Evolutionary conservation across 176 grass and related monocot species (phyloP), one percentile per base, ranked within the genome.

Genomic region (bread wheat (Triticum aestivum)): DNA sequence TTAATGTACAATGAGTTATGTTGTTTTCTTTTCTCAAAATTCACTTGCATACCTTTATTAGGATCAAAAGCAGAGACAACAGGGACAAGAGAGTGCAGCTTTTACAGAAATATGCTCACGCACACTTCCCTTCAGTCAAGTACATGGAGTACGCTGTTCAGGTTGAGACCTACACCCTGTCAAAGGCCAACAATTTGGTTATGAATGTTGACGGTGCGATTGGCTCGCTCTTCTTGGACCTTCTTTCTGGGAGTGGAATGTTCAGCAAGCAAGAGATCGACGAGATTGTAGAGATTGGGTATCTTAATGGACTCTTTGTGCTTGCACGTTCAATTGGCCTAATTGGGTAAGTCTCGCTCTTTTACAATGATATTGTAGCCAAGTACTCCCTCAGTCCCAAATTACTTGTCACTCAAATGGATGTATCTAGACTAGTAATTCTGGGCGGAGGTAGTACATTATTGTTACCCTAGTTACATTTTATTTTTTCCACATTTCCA

Each of bases 11-110:
- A 21, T 1, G 54, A 20, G 54, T 59, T 59, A 9, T 59, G 7
- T 21, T 59, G 54, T 59, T 58, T 6, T 58, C 18, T 17, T 59
- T 59, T 59, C 18, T 59, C 54, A 82, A 45, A 82, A 13, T 81
- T 78, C 18, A 82, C 14, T 64, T 32, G 18, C 27, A 11, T 80
- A 5, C 65, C 4, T 68, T 62, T 45, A 62, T 77, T 78, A 99
- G 97, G 87, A 99, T 99, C 76, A 99, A 99, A 90, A 99, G 94
- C 87, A 88, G 97, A 88, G 94, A 99, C 83, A 99, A 99, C 78
- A 96, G 97, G 78, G 97, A 99, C 54, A 99, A 99, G 77, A 83
- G 97, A 69, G 97, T 99, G 56, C 94, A 99, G 85, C 90, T 99
- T 83, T 89, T 99, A 61, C 96, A 93, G 70, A 96, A 99, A 89